Evolutionary conservation across 2,329 filamentous ascomycete genomes (phyloP).

Genomic region (Alternaria dauci): DNA sequence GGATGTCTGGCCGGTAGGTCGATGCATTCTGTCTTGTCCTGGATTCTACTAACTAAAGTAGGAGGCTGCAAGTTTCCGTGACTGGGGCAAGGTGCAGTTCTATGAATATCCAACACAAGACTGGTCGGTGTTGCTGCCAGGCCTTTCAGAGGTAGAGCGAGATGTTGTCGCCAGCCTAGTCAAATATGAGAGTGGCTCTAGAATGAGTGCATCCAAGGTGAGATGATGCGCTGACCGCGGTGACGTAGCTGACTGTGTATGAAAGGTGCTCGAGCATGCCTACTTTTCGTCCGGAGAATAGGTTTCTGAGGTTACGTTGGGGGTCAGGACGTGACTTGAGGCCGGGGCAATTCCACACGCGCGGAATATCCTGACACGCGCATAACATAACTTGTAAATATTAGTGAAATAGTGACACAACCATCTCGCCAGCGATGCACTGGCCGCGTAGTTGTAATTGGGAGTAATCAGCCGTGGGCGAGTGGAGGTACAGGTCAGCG

Average conservation of each 20-base stretch:
- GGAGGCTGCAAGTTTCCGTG: constrained; percentile 74
- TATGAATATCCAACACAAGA: constrained; percentile 70
- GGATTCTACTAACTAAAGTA: constrained; percentile 33
- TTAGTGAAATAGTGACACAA: not conserved
- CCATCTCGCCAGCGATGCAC: not conserved
- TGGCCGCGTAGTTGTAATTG: not conserved
- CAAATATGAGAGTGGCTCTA: constrained; percentile 72
- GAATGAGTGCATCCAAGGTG: constrained; percentile 73
- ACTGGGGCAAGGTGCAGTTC: constrained; percentile 89
- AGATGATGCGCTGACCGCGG: not conserved
- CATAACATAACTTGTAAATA: constrained; percentile 1
- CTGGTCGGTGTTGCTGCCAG: constrained; percentile 76
- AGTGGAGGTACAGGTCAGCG: constrained; percentile 16
- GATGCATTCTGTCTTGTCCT: not conserved
- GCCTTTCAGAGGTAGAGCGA: constrained; percentile 65
- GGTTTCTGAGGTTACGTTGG: not conserved
- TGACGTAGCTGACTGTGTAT: constrained; percentile 7
- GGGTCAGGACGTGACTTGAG: not conserved
- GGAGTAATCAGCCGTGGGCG: constrained; percentile 6
- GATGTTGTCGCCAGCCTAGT: constrained; percentile 75
- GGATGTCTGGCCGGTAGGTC: constrained; percentile 79
- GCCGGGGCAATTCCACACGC: constrained; percentile 9
- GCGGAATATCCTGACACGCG: not conserved
- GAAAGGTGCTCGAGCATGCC: constrained; percentile 40
- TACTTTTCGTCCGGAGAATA: constrained; percentile 31